phyloP scores from a whole-genome alignment of 495 filamentous ascomycete species.

The Trichoderma reesei region DNA sequence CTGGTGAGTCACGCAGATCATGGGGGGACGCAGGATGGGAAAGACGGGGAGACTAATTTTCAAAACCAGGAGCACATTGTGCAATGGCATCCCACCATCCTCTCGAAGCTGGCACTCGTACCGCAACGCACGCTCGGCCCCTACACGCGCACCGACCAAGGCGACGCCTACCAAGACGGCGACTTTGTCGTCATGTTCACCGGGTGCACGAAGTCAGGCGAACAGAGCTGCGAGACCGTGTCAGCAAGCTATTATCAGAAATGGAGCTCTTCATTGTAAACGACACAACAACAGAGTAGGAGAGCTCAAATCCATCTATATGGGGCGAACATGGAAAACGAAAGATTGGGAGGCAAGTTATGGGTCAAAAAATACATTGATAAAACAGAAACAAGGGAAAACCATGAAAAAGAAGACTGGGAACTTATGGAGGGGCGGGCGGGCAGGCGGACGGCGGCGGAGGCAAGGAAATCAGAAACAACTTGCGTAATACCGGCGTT shows the following conservation, averaged over 20 bases:
- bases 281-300: conserved; percentile 12
- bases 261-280: conserved; percentile 34
- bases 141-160: conserved; percentile 40
- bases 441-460: not conserved
- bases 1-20: conserved; percentile 48
- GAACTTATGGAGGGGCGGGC: not conserved
- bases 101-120: conserved; percentile 76
- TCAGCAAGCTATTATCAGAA: conserved; percentile 34
- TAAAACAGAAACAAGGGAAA: not conserved
- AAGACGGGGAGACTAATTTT: not conserved
- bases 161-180: conserved; percentile 63
- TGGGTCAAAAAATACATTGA: not conserved
- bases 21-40: not conserved
- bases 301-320: not conserved
- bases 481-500: conserved; percentile 6
- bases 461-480: not conserved
- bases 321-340: not conserved
- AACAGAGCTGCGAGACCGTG: conserved; percentile 61
- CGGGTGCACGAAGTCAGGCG: conserved; percentile 50
- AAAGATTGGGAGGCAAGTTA: not conserved
- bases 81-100: conserved; percentile 98
- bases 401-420: not conserved
- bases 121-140: conserved; percentile 75
- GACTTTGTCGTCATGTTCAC: conserved; percentile 74
- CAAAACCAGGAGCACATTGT: conserved; percentile 69